phyloP scores from a whole-genome alignment of 768 basidiomycete species.

The Pseudohyphozyma bogoriensis region DNA sequence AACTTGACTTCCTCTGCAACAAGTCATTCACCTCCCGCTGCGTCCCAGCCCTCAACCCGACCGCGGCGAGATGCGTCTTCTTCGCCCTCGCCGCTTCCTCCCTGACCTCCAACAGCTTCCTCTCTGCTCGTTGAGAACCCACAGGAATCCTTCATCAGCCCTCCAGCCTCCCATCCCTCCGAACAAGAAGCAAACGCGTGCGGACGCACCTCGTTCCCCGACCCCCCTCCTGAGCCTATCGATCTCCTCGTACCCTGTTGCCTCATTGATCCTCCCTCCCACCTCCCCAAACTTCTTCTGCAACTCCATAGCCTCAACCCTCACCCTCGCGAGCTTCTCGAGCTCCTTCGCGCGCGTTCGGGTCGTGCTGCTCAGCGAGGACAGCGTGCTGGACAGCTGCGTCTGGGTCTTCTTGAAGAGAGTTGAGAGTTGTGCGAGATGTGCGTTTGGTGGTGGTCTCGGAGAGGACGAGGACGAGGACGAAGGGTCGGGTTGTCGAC shows the following conservation, averaged over 20 bases:
- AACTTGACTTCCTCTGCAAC: constrained; percentile 81
- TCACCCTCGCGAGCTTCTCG: too few relatives aligned
- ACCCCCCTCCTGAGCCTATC: constrained; percentile 69
- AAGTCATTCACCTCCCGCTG: constrained; percentile 96
- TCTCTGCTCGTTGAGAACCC: constrained; percentile 47
- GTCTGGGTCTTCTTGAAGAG: too few relatives aligned
- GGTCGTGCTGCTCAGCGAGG: too few relatives aligned
- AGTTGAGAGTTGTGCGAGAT: too few relatives aligned
- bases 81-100: constrained; percentile 63
- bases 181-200: too few relatives aligned
- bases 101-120: constrained; percentile 57
- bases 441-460: too few relatives aligned
- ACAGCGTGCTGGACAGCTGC: too few relatives aligned
- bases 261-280: constrained; percentile 67
- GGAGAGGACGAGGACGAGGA: too few relatives aligned
- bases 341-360: background rate
- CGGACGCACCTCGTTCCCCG: constrained; percentile 61
- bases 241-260: constrained; percentile 86
- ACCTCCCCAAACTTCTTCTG: constrained; percentile 55
- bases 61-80: constrained; percentile 61
- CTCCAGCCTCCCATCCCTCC: background rate
- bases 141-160: too few relatives aligned
- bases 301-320: constrained; percentile 17
- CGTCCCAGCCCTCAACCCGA: constrained; percentile 66
- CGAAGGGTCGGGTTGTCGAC: too few relatives aligned